Conservation (phyloP, 2,329 filamentous ascomycete genomes). For the Reticulascus tulasneorum region DNA sequence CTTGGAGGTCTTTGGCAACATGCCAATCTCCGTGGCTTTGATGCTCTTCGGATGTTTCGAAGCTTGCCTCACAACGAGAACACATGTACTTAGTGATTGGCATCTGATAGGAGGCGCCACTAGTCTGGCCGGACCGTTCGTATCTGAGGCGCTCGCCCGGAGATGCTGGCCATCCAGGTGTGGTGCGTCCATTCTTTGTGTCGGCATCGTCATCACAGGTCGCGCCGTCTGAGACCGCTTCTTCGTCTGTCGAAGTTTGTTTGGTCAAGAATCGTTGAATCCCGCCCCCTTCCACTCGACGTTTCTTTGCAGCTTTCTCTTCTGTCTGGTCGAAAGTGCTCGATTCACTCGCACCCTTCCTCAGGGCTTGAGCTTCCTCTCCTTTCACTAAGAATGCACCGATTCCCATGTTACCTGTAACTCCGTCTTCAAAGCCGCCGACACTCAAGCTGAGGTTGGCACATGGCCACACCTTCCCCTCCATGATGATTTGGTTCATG, state of each 20-base stretch:
- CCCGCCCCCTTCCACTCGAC: constrained; percentile 41
- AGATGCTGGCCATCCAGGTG: too few relatives aligned
- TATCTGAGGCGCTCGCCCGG: constrained; percentile 2
- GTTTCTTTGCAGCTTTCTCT: constrained; percentile 31
- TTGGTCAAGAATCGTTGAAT: constrained; percentile 58
- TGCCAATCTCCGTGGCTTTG: constrained; percentile 91
- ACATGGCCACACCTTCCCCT: constrained; percentile 85
- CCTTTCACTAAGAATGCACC: constrained; percentile 78
- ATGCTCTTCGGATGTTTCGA: constrained; percentile 54
- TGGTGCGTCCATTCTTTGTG: constrained; percentile 7
- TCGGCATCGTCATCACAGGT: constrained; percentile 3
- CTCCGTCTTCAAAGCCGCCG: constrained; percentile 85
- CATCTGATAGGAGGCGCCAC: constrained; percentile 17
- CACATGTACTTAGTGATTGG: constrained; percentile 47
- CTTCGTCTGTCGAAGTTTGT: constrained; percentile 25
- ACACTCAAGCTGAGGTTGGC: constrained; percentile 85
- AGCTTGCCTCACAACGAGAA: constrained; percentile 58
- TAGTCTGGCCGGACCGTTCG: not conserved
- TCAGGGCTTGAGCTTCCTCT: constrained; percentile 57
- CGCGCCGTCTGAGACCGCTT: constrained; percentile 17
- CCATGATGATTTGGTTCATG: constrained; percentile 70
- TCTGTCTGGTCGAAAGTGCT: constrained; percentile 1
- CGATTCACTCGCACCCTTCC: constrained; percentile 26
- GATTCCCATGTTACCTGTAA: constrained; percentile 81
- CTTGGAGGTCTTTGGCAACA: constrained; percentile 80